phyloP scores from a whole-genome alignment of 2,329 filamentous ascomycete species.

The Corniculantispora saksenae region DNA sequence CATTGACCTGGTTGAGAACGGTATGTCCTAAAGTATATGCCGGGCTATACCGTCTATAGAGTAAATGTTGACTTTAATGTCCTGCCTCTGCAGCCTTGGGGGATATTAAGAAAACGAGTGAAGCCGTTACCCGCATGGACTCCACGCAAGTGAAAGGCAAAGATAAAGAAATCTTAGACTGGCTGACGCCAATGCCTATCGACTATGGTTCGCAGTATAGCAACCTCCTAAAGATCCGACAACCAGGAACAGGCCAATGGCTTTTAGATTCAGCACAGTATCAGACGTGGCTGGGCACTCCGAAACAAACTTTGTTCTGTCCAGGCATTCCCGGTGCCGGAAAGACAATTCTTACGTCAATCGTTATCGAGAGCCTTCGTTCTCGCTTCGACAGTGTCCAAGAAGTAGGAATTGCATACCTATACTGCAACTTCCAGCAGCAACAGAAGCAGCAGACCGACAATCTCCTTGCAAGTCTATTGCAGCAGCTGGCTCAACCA shows the following conservation, averaged over 20 bases:
- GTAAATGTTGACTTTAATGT: too few species aligned
- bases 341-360: conserved; percentile 12
- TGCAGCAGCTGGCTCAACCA: conserved; percentile 39
- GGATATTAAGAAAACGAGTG: too few species aligned
- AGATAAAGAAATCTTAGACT: too few species aligned
- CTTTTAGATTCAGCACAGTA: conserved; percentile 38
- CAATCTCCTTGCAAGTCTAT: conserved; percentile 33
- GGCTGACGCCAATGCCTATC: too few species aligned
- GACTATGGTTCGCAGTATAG: too few species aligned
- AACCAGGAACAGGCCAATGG: conserved; percentile 43
- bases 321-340: conserved; percentile 30
- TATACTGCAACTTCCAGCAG: conserved; percentile 48
- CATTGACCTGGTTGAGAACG: too few species aligned
- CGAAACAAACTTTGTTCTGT: conserved; percentile 38
- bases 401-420: conserved; percentile 43
- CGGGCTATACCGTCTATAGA: too few species aligned
- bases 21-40: background rate
- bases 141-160: too few species aligned
- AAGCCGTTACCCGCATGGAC: too few species aligned
- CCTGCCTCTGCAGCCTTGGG: too few species aligned
- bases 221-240: conserved; percentile 15
- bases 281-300: conserved; percentile 28
- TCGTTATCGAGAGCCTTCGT: background rate
- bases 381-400: conserved; percentile 18
- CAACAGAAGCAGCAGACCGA: conserved; percentile 38